These are phyloP conservation scores for Capsella rubella DNA, from an alignment of 441 rosid genomes.

Conservation along the genomic window DNA sequence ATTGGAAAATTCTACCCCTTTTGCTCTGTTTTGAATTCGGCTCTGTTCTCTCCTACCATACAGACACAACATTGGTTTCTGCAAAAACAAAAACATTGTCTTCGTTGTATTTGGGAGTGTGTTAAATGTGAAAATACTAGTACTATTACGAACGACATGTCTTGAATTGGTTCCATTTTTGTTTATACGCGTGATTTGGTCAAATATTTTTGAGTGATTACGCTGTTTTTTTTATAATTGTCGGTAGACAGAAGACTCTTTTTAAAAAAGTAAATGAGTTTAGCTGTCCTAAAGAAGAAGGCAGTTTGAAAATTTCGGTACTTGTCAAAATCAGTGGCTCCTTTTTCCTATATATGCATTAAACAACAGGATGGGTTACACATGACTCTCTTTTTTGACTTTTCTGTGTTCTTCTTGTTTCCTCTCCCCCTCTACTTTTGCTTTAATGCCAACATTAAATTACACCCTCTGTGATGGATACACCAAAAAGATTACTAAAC, in stretches of 20 bases:
- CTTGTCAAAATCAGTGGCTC: conserved; percentile 42
- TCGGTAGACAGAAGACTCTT: conserved; percentile 26
- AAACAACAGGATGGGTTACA: conserved; percentile 20
- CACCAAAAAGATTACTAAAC: too few species aligned
- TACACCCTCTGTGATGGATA: too few species aligned
- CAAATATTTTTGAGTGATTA: neutral
- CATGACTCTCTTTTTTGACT: conserved; percentile 25
- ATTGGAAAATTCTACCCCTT: neutral
- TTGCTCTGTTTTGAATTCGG: neutral
- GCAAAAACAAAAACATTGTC: too few species aligned
- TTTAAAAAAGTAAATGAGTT: neutral
- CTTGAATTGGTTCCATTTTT: neutral
- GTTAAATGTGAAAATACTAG: too few species aligned
- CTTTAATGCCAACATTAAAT: too few species aligned
- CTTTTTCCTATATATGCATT: conserved; percentile 15
- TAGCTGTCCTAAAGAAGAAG: conserved; percentile 19
- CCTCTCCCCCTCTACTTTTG: too few species aligned
- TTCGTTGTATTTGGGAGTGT: too few species aligned
- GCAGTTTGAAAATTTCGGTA: conserved; percentile 38
- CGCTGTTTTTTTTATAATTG: conserved; percentile 10
- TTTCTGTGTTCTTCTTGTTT: too few species aligned
- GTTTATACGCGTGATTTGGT: conserved; percentile 13
- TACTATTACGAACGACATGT: neutral
- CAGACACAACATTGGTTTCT: too few species aligned
- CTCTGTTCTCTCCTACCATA: conserved; percentile 6